Evolutionary conservation across 176 grass and related monocot genomes (phyloP).

Genomic region (Chloris gayana): DNA sequence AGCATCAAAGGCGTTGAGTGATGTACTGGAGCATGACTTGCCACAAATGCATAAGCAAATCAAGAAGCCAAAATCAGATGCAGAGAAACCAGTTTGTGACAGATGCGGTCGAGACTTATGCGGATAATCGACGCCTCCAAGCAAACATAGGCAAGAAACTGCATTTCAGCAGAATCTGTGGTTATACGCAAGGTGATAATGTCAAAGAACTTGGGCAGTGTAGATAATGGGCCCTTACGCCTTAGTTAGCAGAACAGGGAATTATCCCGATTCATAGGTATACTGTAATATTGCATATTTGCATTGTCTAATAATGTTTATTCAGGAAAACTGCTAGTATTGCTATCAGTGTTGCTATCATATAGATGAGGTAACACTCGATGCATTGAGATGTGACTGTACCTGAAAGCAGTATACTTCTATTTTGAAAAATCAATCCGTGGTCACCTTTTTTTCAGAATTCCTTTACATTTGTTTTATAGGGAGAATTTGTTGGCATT

Average conservation of each 20-base stretch:
- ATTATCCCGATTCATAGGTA: background rate
- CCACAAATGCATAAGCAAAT: constrained; percentile 69
- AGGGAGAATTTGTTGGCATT: background rate
- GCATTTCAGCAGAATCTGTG: background rate
- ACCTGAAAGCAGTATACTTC: background rate
- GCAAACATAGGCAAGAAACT: background rate
- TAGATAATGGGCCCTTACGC: background rate
- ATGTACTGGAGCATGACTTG: constrained; percentile 82
- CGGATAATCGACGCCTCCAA: background rate
- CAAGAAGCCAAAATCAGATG: constrained; percentile 54
- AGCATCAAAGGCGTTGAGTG: constrained; percentile 76
- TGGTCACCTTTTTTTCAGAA: background rate
- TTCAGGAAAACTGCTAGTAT: too few relatives aligned
- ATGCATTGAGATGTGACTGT: background rate
- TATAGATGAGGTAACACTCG: background rate
- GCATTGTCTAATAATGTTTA: too few relatives aligned
- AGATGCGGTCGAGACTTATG: constrained; percentile 65
- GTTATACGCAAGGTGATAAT: background rate
- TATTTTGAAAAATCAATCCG: constrained; percentile 1
- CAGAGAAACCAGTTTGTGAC: constrained; percentile 57
- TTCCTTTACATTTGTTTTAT: background rate
- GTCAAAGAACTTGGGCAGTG: background rate
- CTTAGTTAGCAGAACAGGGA: too few relatives aligned
- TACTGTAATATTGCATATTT: background rate
- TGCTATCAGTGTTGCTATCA: background rate